Conservation (phyloP, 805 yeast species). For the Lipomyces kockii region DNA sequence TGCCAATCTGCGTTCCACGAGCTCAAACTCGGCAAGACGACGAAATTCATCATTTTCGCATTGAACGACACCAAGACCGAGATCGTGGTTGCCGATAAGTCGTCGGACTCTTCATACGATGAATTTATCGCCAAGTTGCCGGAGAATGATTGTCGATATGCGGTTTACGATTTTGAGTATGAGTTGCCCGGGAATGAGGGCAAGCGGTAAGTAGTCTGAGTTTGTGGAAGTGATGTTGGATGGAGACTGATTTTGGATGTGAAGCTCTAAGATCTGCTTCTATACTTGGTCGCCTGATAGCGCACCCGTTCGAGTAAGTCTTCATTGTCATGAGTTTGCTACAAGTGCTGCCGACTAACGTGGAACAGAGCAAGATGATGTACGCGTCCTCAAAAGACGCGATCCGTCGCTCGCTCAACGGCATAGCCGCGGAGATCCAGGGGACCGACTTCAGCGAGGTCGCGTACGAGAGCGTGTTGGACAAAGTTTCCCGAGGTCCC, state of each 20-base stretch:
- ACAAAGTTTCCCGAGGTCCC: conserved; percentile 79
- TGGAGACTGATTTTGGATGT: background rate
- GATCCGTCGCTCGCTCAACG: conserved; percentile 94
- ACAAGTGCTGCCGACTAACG: background rate
- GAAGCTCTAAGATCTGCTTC: conserved; percentile 65
- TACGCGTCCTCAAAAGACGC: conserved; percentile 99
- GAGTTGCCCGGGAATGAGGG: conserved; percentile 90
- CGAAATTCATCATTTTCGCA: conserved; percentile 79
- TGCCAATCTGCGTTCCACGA: conserved; percentile 94
- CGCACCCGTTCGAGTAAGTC: conserved; percentile 72
- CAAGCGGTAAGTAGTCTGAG: conserved; percentile 71
- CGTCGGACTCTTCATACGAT: conserved; percentile 77
- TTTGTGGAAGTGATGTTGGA: background rate
- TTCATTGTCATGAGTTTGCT: background rate
- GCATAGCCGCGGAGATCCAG: conserved; percentile 92
- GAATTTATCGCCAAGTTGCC: conserved; percentile 85
- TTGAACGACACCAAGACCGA: conserved; percentile 86
- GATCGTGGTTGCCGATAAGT: conserved; percentile 86
- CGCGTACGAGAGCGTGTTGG: conserved; percentile 89
- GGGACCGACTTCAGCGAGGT: conserved; percentile 99
- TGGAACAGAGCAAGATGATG: conserved; percentile 75
- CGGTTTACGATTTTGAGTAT: conserved; percentile 95
- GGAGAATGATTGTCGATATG: conserved; percentile 95
- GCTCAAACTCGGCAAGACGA: conserved; percentile 84
- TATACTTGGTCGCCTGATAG: conserved; percentile 98